Percentiles rank a stretch among this genome's conserved stretches.
Conservation (phyloP, 352 stramenopile species). For the Discostella stelligera region DNA sequence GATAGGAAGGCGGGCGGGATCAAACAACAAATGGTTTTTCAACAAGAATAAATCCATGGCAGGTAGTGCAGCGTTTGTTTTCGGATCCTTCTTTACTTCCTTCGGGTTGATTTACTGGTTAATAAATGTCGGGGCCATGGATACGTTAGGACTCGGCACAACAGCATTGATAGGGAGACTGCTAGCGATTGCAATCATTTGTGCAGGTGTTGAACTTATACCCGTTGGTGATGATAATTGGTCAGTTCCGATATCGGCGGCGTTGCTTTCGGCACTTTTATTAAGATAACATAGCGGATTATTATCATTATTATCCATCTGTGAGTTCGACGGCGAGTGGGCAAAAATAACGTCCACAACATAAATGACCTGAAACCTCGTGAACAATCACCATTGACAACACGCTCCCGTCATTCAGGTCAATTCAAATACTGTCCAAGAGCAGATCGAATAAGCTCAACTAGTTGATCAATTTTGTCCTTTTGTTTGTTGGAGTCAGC, state of each 20-base stretch:
- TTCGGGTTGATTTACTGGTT: conserved; percentile 72
- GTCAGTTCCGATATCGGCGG: conserved; percentile 78
- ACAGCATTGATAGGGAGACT: conserved; percentile 48
- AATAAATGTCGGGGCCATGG: conserved; percentile 32
- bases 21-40: conserved; percentile 73
- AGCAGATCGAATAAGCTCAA: conserved; percentile 43
- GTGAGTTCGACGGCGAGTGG: too few species aligned
- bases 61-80: conserved; percentile 74
- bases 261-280: conserved; percentile 51
- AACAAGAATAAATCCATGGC: conserved; percentile 72
- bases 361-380: too few species aligned
- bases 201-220: conserved; percentile 79
- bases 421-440: conserved; percentile 34
- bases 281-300: conserved; percentile 20
- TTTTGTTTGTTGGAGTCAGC: conserved; percentile 29
- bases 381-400: too few species aligned
- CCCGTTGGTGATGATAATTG: conserved; percentile 83
- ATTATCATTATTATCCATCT: too few species aligned
- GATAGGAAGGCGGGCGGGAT: conserved; percentile 71
- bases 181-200: conserved; percentile 53
- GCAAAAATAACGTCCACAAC: too few species aligned
- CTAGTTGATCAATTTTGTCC: conserved; percentile 43
- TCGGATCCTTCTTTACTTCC: conserved; percentile 55
- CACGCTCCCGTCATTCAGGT: not conserved
- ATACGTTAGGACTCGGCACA: conserved; percentile 28